Conservation (phyloP, 2,329 filamentous ascomycete species). For the Aureobasidium sp. region DNA sequence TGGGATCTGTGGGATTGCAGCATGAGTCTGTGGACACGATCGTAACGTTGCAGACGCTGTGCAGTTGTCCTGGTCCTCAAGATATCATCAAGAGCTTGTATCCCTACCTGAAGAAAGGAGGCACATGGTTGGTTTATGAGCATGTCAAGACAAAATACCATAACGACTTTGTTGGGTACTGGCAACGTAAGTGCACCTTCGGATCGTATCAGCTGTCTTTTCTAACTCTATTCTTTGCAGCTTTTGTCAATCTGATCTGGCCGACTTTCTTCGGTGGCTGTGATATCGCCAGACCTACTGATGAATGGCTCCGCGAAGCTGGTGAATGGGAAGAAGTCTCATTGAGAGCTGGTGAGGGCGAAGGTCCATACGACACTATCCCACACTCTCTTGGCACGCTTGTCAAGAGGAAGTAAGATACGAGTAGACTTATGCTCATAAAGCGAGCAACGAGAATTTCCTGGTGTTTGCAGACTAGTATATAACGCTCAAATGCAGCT, state of each 20-base stretch:
- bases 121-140: constrained; percentile 57
- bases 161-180: constrained; percentile 27
- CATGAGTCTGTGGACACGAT: constrained; percentile 51
- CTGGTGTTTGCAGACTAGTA: neutral
- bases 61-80: constrained; percentile 55
- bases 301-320: constrained; percentile 29
- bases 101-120: constrained; percentile 52
- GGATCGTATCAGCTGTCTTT: neutral
- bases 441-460: neutral
- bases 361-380: constrained; percentile 29
- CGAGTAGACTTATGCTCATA: neutral
- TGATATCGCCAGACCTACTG: constrained; percentile 28
- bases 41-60: constrained; percentile 55
- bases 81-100: constrained; percentile 51
- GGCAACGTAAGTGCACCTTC: constrained; percentile 27
- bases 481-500: neutral
- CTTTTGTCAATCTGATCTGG: constrained; percentile 28
- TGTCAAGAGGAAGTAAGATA: constrained; percentile 20
- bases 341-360: constrained; percentile 24
- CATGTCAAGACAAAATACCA: constrained; percentile 43
- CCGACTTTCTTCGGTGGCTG: constrained; percentile 31
- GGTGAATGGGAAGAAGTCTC: constrained; percentile 31
- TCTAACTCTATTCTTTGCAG: constrained; percentile 16
- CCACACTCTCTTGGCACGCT: constrained; percentile 30
- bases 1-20: constrained; percentile 41